Evolutionary conservation across 805 yeast species (phyloP).

Genomic region (Kazachstania africana): DNA sequence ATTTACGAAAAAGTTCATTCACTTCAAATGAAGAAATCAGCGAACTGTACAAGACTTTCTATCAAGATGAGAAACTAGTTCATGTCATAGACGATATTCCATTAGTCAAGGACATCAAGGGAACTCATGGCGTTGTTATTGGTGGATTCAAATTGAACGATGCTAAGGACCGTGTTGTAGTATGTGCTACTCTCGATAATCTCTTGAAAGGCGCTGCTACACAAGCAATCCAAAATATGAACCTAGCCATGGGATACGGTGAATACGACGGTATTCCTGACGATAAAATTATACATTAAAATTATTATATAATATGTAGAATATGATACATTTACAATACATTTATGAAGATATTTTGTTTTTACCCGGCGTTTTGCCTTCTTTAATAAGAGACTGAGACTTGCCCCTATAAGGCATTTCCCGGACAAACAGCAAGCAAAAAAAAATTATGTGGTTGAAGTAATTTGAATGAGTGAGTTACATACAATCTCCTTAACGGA

Average conservation of each 20-base stretch:
- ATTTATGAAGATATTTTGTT: no score
- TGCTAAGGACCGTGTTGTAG: slow-evolving; percentile 78
- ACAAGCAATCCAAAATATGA: slow-evolving; percentile 93
- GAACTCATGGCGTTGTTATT: slow-evolving; percentile 87
- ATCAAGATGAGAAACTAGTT: slow-evolving; percentile 75
- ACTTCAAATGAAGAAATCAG: slow-evolving; percentile 60
- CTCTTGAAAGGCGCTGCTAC: slow-evolving; percentile 97
- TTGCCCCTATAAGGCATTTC: no score
- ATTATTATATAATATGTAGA: neutral
- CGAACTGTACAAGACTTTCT: slow-evolving; percentile 75
- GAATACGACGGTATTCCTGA: slow-evolving; percentile 94
- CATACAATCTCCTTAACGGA: no score
- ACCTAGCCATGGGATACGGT: slow-evolving; percentile 77
- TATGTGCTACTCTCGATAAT: slow-evolving; percentile 93
- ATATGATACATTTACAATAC: no score
- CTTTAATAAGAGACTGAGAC: no score
- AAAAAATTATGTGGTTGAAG: no score
- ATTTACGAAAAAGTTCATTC: slow-evolving; percentile 55
- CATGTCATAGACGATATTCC: slow-evolving; percentile 89
- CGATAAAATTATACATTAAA: slow-evolving; percentile 33
- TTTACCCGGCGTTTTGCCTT: no score
- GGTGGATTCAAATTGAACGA: slow-evolving; percentile 95
- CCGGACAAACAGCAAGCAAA: no score
- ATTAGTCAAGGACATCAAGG: slow-evolving; percentile 78
- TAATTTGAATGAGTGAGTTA: no score